Conservation (phyloP, 176 grass and related monocot genomes). For the Zoysia japonica region DNA sequence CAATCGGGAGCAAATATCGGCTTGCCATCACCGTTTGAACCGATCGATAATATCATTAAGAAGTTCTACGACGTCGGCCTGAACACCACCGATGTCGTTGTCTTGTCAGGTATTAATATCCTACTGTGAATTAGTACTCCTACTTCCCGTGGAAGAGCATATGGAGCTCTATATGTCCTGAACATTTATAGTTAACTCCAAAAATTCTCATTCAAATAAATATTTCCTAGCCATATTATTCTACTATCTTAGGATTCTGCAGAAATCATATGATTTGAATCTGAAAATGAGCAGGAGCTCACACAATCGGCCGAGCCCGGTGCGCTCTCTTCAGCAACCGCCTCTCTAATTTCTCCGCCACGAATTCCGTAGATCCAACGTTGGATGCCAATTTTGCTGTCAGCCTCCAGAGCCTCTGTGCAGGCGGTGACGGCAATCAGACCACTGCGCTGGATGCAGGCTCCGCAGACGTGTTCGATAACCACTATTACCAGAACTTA, state of each 20-base stretch:
- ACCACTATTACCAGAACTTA: constrained; percentile 73
- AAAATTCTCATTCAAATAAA: neutral
- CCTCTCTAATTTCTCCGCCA: constrained; percentile 38
- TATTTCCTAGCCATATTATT: neutral
- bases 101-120: constrained; percentile 58
- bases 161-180: neutral
- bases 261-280: neutral
- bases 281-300: constrained; percentile 45
- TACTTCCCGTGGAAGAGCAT: neutral
- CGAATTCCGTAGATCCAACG: constrained; percentile 46
- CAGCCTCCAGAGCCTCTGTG: constrained; percentile 54
- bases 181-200: neutral
- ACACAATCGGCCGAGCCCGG: constrained; percentile 73
- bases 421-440: constrained; percentile 62
- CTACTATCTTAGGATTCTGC: neutral
- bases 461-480: constrained; percentile 69
- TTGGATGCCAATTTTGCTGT: constrained; percentile 59
- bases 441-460: constrained; percentile 60
- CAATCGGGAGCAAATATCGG: constrained; percentile 61
- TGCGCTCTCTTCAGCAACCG: constrained; percentile 60
- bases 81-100: constrained; percentile 70
- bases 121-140: neutral
- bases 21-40: constrained; percentile 56
- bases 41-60: constrained; percentile 46
- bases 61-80: constrained; percentile 69